Conservation (phyloP, 2,329 filamentous ascomycete genomes). For the Ramularia collo-cygni region DNA sequence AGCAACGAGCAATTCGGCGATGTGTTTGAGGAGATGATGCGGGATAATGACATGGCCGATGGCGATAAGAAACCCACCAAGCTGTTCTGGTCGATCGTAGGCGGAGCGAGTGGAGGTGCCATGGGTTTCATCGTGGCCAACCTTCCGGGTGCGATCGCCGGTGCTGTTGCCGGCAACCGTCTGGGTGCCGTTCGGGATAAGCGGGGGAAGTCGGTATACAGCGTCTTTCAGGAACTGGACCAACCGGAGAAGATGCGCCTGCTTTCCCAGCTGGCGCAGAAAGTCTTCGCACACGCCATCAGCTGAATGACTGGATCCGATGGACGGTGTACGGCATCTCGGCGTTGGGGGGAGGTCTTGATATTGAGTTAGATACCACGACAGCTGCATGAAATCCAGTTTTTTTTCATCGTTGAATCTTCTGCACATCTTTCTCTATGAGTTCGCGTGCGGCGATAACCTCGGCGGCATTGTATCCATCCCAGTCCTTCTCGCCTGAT, state of each 20-base stretch:
- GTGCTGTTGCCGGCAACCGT: constrained; percentile 85
- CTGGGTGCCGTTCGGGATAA: constrained; percentile 85
- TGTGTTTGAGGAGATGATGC: constrained; percentile 48
- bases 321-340: not conserved
- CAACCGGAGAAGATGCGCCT: constrained; percentile 74
- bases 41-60: constrained; percentile 62
- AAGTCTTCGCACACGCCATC: constrained; percentile 76
- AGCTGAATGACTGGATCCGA: constrained; percentile 39
- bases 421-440: constrained; percentile 47
- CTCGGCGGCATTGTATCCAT: constrained; percentile 66
- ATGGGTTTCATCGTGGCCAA: constrained; percentile 95
- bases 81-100: constrained; percentile 81
- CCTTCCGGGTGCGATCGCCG: constrained; percentile 79
- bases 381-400: constrained; percentile 17
- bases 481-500: constrained; percentile 58
- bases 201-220: constrained; percentile 90
- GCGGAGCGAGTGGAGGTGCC: constrained; percentile 78
- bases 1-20: constrained; percentile 80
- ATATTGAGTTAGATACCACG: constrained; percentile 11
- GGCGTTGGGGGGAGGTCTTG: not conserved
- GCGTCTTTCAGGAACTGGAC: constrained; percentile 83
- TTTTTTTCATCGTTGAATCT: constrained; percentile 26
- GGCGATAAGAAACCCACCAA: constrained; percentile 54
- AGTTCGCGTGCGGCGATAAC: constrained; percentile 64
- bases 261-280: constrained; percentile 75